Conservation (phyloP, 345 rosid genomes). For the Eucalyptus cloeziana region DNA sequence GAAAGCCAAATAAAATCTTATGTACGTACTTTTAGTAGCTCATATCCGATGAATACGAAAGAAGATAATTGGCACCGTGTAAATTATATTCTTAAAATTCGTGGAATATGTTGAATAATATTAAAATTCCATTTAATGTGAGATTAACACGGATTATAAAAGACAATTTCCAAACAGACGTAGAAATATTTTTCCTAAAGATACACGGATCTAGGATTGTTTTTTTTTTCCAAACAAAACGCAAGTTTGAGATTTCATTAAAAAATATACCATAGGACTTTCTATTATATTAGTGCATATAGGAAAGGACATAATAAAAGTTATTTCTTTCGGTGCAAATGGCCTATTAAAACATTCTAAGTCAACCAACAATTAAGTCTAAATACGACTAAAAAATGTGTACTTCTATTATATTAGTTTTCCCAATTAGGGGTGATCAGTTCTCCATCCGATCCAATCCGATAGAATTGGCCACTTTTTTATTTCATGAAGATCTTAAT, state of each 20-base stretch:
- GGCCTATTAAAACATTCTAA: not conserved
- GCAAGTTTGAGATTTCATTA: not conserved
- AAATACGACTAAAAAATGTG: not conserved
- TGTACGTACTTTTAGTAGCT: not conserved
- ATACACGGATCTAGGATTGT: not conserved
- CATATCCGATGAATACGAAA: not conserved
- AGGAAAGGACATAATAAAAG: not conserved
- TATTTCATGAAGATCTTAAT: no score
- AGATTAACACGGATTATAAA: not conserved
- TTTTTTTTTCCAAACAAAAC: not conserved
- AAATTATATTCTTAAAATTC: not conserved
- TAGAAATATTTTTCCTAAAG: not conserved
- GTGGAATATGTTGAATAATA: not conserved
- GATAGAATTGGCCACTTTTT: fast-evolving
- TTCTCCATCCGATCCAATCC: fast-evolving
- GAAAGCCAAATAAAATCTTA: not conserved
- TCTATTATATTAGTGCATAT: not conserved
- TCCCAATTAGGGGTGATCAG: not conserved
- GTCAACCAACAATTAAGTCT: not conserved
- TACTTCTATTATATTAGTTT: not conserved
- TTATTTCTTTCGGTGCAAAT: not conserved
- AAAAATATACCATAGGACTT: not conserved
- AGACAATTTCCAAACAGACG: not conserved
- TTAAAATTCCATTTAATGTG: not conserved
- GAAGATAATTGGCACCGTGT: not conserved